These are phyloP conservation scores for Chaetothyriales sp. DNA, from an alignment of 2,329 filamentous ascomycete species.

Conservation along the genomic window DNA sequence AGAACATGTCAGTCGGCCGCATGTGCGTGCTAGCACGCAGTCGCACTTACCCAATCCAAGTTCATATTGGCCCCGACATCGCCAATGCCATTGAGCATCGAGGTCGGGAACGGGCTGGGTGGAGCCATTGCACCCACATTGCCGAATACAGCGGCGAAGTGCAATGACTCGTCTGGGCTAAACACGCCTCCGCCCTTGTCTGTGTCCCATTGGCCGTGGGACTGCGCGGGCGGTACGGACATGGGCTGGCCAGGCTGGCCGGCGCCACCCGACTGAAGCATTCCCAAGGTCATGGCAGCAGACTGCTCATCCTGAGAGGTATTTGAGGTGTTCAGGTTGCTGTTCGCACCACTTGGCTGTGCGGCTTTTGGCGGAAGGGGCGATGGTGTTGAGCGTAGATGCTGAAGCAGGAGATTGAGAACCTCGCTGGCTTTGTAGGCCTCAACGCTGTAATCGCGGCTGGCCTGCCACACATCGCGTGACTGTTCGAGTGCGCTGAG, in stretches of 20 bases:
- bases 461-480: constrained; percentile 63
- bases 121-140: constrained; percentile 26
- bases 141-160: neutral
- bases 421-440: constrained; percentile 74
- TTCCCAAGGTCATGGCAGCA: constrained; percentile 57
- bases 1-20: constrained; percentile 17
- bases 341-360: neutral
- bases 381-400: constrained; percentile 39
- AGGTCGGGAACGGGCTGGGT: constrained; percentile 39
- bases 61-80: constrained; percentile 35
- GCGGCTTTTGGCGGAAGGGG: constrained; percentile 16
- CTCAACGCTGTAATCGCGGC: constrained; percentile 69
- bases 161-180: neutral
- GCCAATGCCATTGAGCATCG: constrained; percentile 42
- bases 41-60: constrained; percentile 47
- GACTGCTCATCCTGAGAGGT: constrained; percentile 39
- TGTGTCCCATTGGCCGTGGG: constrained; percentile 21
- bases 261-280: constrained; percentile 37
- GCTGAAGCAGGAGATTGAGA: constrained; percentile 71
- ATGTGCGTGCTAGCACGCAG: neutral
- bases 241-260: constrained; percentile 7
- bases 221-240: constrained; percentile 21
- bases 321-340: neutral
- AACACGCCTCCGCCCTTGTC: constrained; percentile 20
- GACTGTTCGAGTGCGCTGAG: constrained; percentile 58